A percentile compares a stretch with the other conserved stretches of the same genome.
phyloP scores from a whole-genome alignment of 2,329 filamentous ascomycete species.

The Parastagonospora nodorum region DNA sequence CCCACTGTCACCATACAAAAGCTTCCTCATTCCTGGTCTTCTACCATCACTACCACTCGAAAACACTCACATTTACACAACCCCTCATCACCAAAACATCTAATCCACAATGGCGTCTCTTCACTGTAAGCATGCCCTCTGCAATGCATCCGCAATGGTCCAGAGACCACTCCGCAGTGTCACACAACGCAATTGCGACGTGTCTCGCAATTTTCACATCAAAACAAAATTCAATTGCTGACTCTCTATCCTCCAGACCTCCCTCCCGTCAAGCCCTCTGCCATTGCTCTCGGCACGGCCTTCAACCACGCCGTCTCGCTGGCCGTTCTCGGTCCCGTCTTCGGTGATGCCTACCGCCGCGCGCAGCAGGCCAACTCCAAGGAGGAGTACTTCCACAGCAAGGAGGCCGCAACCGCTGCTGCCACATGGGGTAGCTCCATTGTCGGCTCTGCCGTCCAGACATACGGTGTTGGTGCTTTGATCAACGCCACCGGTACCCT shows the following conservation, averaged over 20 bases:
- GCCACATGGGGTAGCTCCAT: constrained; percentile 90
- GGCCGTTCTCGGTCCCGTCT: constrained; percentile 84
- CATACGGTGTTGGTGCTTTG: constrained; percentile 85
- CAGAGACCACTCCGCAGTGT: neutral
- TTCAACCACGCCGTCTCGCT: constrained; percentile 94
- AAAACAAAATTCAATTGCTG: constrained; percentile 16
- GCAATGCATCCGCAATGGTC: neutral
- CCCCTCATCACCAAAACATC: constrained; percentile 19
- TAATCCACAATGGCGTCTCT: constrained; percentile 61
- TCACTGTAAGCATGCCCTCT: constrained; percentile 56
- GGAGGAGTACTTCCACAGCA: constrained; percentile 94
- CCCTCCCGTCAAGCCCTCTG: constrained; percentile 92
- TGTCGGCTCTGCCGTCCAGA: constrained; percentile 84
- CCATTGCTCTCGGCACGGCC: constrained; percentile 91
- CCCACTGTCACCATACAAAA: constrained; percentile 38
- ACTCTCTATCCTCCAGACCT: constrained; percentile 57
- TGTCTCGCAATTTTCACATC: constrained; percentile 9
- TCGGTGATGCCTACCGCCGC: constrained; percentile 92
- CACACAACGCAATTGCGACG: constrained; percentile 15
- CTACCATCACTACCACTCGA: constrained; percentile 18
- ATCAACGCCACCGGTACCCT: constrained; percentile 91
- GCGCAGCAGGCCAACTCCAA: constrained; percentile 91
- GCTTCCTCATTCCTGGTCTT: constrained; percentile 33
- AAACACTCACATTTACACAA: constrained; percentile 12
- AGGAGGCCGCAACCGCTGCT: constrained; percentile 86